Conservation (phyloP, 139 green algal species). For the Trebouxia sp. region DNA sequence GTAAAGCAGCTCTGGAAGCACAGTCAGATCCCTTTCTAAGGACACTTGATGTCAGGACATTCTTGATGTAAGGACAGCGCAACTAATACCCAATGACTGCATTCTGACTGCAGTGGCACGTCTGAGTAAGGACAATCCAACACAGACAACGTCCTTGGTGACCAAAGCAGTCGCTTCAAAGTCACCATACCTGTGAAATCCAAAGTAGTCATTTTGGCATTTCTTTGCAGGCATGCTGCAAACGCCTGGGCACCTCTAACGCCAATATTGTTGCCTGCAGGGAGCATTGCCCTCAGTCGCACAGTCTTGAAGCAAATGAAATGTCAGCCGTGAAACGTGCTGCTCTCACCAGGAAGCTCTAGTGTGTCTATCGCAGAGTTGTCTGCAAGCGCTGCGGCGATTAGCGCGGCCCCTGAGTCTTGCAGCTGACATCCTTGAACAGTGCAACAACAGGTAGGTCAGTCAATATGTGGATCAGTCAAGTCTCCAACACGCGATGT, state of each 20-base stretch:
- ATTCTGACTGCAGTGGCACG: too few relatives aligned
- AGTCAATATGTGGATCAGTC: background rate
- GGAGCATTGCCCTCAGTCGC: too few relatives aligned
- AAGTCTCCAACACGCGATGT: background rate
- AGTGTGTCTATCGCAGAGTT: background rate
- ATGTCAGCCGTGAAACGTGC: background rate
- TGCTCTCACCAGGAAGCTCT: slow-evolving; percentile 1
- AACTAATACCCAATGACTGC: too few relatives aligned
- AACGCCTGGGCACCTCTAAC: background rate
- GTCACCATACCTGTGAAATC: background rate
- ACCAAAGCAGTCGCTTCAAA: too few relatives aligned
- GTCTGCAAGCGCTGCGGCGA: background rate
- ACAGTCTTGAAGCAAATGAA: too few relatives aligned
- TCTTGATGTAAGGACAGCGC: too few relatives aligned
- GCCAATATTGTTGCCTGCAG: slow-evolving; percentile 23
- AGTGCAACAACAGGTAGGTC: background rate
- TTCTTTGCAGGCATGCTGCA: background rate
- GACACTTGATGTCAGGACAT: too few relatives aligned
- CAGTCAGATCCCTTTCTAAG: too few relatives aligned
- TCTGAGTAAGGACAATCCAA: too few relatives aligned
- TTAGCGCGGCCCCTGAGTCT: background rate
- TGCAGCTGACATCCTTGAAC: slow-evolving; percentile 2
- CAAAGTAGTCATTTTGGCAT: background rate
- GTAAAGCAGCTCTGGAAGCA: too few relatives aligned
- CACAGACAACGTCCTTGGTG: too few relatives aligned